Conservation (phyloP, 1,284 basidiomycete species). For the Leccinum ponderosum region DNA sequence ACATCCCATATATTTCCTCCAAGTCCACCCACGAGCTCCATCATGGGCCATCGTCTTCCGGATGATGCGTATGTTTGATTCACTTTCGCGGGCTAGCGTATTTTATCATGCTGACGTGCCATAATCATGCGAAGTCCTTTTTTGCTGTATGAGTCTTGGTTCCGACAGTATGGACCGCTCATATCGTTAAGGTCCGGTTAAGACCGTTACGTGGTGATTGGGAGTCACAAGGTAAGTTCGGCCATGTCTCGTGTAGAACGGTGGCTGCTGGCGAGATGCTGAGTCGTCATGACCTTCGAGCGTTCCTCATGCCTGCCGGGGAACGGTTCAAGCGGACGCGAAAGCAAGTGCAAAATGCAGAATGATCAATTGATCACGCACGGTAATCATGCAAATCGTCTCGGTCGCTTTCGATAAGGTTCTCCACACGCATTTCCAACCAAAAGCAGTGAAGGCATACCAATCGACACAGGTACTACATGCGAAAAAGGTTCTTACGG, state of each 20-base stretch:
- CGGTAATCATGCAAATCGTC: not conserved
- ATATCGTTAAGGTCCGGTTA: slow-evolving; percentile 8
- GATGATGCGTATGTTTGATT: slow-evolving; percentile 3
- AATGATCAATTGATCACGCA: not conserved
- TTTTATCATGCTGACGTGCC: not conserved
- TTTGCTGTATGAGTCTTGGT: slow-evolving; percentile 6
- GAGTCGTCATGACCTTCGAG: slow-evolving; percentile 1
- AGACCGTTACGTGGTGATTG: slow-evolving; percentile 15
- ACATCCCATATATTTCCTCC: slow-evolving; percentile 5
- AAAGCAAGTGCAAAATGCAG: not conserved
- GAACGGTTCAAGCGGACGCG: slow-evolving; percentile 7
- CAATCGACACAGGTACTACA: not conserved
- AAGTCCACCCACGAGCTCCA: slow-evolving; percentile 5
- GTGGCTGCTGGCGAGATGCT: slow-evolving; percentile 6
- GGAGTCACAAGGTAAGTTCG: slow-evolving; percentile 10
- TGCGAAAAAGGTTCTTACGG: not conserved
- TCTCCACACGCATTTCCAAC: not conserved
- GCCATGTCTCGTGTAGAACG: not conserved
- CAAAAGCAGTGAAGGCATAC: not conserved
- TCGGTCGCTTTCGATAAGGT: not conserved
- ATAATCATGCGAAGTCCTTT: slow-evolving; percentile 1
- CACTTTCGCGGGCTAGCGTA: not conserved
- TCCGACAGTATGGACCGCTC: slow-evolving; percentile 10
- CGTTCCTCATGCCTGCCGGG: not conserved
- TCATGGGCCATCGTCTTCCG: slow-evolving; percentile 8